phyloP scores from a whole-genome alignment of 2,329 filamentous ascomycete species.

The Cryphonectria nitschkei region DNA sequence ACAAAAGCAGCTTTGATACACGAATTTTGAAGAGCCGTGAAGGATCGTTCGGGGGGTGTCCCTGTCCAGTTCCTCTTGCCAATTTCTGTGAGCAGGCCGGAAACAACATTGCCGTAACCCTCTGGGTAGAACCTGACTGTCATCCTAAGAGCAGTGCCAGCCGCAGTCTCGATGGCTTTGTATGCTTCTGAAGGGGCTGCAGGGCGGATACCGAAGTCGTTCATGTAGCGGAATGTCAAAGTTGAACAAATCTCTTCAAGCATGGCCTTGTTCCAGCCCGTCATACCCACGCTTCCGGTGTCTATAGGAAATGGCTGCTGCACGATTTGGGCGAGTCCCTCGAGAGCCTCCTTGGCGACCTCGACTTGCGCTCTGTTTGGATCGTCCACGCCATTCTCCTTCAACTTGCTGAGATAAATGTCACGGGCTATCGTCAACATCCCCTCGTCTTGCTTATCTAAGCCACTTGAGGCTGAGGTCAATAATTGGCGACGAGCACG shows the following conservation, averaged over 20 bases:
- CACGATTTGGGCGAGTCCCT: constrained; percentile 50
- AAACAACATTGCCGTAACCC: constrained; percentile 29
- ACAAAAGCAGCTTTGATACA: constrained; percentile 50
- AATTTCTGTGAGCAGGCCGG: constrained; percentile 34
- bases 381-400: constrained; percentile 36
- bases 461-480: constrained; percentile 16
- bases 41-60: constrained; percentile 26
- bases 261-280: constrained; percentile 12
- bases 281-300: constrained; percentile 14
- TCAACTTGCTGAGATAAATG: constrained; percentile 46
- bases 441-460: constrained; percentile 9
- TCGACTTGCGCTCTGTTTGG: constrained; percentile 44
- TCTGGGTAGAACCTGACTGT: constrained; percentile 23
- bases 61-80: constrained; percentile 27
- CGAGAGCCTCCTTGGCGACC: constrained; percentile 48
- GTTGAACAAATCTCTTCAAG: constrained; percentile 34
- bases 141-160: constrained; percentile 38
- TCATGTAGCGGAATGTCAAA: constrained; percentile 32
- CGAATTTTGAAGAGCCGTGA: constrained; percentile 39
- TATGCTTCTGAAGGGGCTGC: constrained; percentile 8
- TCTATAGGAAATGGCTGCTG: constrained; percentile 42
- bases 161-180: constrained; percentile 29
- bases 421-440: constrained; percentile 44
- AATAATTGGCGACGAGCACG: constrained; percentile 21
- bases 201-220: constrained; percentile 22